Evolutionary conservation across 148 eudicot species (phyloP).

Genomic region (Selenicereus undatus): DNA sequence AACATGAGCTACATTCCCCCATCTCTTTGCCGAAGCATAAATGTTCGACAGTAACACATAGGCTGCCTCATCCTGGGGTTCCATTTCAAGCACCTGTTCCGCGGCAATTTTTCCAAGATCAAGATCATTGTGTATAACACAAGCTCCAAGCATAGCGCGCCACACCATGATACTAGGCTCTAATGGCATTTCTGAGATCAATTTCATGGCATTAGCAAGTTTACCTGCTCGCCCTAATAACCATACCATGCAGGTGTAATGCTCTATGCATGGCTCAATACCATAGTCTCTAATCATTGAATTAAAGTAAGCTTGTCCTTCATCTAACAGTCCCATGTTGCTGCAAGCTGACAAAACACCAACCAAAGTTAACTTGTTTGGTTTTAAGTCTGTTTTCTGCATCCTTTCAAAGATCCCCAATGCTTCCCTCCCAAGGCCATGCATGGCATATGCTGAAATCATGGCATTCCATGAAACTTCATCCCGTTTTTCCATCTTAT

Average conservation of each 20-base stretch:
- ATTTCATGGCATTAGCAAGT: slow-evolving; percentile 64
- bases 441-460: slow-evolving; percentile 75
- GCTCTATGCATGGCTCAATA: slow-evolving; percentile 80
- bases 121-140: slow-evolving; percentile 62
- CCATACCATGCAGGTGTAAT: slow-evolving; percentile 89
- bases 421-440: slow-evolving; percentile 79
- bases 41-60: slow-evolving; percentile 75
- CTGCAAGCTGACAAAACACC: slow-evolving; percentile 88
- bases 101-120: slow-evolving; percentile 69
- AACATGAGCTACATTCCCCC: slow-evolving; percentile 79
- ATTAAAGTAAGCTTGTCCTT: slow-evolving; percentile 55
- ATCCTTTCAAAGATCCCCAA: slow-evolving; percentile 49
- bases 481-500: slow-evolving; percentile 52
- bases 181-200: slow-evolving; percentile 65
- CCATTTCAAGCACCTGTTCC: slow-evolving; percentile 62
- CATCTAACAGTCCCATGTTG: slow-evolving; percentile 65
- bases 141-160: slow-evolving; percentile 89
- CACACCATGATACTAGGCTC: slow-evolving; percentile 84
- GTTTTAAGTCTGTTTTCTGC: slow-evolving; percentile 41
- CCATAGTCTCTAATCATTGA: slow-evolving; percentile 52
- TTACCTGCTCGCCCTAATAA: slow-evolving; percentile 72
- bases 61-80: slow-evolving; percentile 68
- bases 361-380: slow-evolving; percentile 67
- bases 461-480: slow-evolving; percentile 83
- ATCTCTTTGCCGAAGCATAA: slow-evolving; percentile 62